Evolutionary conservation across 306 rosid genomes (phyloP).

Genomic region (Luffa acutangula): DNA sequence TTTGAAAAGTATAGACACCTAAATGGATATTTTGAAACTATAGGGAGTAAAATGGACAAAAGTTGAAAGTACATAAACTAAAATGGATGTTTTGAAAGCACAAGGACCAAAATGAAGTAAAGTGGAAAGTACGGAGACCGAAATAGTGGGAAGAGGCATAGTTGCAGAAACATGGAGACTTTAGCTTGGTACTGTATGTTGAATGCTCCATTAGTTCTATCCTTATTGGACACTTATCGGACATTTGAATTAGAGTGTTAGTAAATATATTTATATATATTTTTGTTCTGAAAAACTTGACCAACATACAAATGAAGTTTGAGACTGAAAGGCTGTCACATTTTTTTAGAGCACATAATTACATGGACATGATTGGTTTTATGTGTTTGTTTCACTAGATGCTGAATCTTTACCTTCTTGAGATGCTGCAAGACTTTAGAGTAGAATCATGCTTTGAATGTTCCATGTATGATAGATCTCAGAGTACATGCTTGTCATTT

Average conservation of each 20-base stretch:
- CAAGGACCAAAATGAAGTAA: neutral
- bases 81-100: neutral
- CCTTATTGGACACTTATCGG: neutral
- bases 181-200: neutral
- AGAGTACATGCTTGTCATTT: slow-evolving; percentile 37
- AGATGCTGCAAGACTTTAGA: neutral
- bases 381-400: neutral
- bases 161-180: neutral
- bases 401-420: neutral
- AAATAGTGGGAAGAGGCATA: neutral
- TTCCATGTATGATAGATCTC: slow-evolving; percentile 38
- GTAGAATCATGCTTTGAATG: slow-evolving; percentile 19
- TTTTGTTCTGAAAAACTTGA: neutral
- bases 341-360: neutral
- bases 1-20: neutral
- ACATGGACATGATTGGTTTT: neutral
- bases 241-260: neutral
- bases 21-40: neutral
- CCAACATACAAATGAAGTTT: neutral
- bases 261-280: neutral
- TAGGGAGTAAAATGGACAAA: neutral
- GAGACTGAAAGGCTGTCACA: neutral
- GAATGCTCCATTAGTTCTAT: neutral
- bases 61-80: neutral
- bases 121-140: neutral